Percentiles rank a stretch among this genome's conserved stretches.
These are phyloP conservation scores for Amphicarpaea edgeworthii DNA, from an alignment of 306 rosid species.

Conservation along the genomic window DNA sequence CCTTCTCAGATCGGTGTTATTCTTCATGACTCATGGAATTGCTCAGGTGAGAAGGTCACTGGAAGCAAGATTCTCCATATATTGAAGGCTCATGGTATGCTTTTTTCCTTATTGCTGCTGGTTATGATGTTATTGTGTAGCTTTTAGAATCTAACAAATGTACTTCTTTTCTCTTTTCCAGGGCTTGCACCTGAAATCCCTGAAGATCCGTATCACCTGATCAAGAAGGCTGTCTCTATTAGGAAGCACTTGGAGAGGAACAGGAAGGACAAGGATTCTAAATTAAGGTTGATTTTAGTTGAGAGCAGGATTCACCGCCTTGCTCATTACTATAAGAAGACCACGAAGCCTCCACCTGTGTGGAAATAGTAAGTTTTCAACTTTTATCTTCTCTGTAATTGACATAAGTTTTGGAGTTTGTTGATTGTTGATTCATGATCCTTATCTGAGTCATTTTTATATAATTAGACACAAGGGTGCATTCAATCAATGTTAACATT, in stretches of 20 bases:
- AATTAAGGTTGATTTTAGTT: constrained; percentile 76
- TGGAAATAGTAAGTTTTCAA: constrained; percentile 74
- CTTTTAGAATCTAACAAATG: background rate
- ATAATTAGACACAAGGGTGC: no score
- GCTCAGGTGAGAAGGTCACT: constrained; percentile 79
- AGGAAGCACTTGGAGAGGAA: constrained; percentile 91
- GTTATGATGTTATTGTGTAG: background rate
- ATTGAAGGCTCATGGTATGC: constrained; percentile 77
- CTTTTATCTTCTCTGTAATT: background rate
- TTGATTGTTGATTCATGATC: no score
- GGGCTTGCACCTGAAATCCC: constrained; percentile 90
- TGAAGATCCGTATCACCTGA: constrained; percentile 80
- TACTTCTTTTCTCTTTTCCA: background rate
- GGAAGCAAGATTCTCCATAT: constrained; percentile 83
- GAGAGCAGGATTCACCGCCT: constrained; percentile 90
- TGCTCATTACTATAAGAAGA: constrained; percentile 82
- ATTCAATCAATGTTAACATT: background rate
- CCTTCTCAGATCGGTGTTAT: constrained; percentile 93
- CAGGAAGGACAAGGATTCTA: constrained; percentile 81
- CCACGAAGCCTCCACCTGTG: constrained; percentile 81
- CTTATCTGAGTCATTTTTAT: no score
- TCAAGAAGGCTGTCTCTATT: constrained; percentile 80
- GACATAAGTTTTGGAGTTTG: no score
- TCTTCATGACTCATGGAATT: constrained; percentile 87
- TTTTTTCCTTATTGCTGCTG: background rate